Evolutionary conservation across 1,284 basidiomycete genomes (phyloP).

Genomic region (Ceratobasidium papillatum): DNA sequence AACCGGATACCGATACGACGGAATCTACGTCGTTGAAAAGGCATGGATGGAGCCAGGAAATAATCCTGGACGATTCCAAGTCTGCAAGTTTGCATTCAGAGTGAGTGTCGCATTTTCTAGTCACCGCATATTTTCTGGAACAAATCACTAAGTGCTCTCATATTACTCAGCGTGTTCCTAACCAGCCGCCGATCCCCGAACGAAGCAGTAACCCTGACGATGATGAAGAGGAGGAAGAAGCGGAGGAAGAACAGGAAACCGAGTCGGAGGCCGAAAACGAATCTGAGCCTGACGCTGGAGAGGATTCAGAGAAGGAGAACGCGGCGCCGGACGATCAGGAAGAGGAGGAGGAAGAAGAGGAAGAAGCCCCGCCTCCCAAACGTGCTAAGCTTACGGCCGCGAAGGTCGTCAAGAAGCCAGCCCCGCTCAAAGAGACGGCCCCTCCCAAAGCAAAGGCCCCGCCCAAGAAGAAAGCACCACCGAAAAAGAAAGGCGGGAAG

Average conservation of each 20-base stretch:
- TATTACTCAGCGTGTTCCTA: slow-evolving; percentile 65
- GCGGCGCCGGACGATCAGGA: neutral
- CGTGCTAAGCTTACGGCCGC: neutral
- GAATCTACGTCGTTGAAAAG: slow-evolving; percentile 79
- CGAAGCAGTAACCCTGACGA: slow-evolving; percentile 46
- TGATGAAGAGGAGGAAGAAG: slow-evolving; percentile 14
- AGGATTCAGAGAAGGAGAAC: slow-evolving; percentile 22
- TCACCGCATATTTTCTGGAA: neutral
- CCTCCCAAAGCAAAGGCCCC: neutral
- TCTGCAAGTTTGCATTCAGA: slow-evolving; percentile 83
- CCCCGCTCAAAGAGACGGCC: too few relatives aligned
- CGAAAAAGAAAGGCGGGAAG: neutral
- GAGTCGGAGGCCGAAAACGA: slow-evolving; percentile 44
- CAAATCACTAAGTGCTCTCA: neutral
- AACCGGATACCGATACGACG: slow-evolving; percentile 86
- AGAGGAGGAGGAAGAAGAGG: slow-evolving; percentile 22
- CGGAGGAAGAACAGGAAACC: slow-evolving; percentile 26
- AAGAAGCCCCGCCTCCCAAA: neutral
- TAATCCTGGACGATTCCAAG: slow-evolving; percentile 68
- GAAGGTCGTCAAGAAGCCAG: neutral
- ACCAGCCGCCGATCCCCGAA: slow-evolving; percentile 65
- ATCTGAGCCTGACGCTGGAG: slow-evolving; percentile 22
- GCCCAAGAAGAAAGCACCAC: neutral
- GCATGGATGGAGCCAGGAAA: slow-evolving; percentile 75
- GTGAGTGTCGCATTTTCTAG: slow-evolving; percentile 58